Evolutionary conservation across 768 basidiomycete genomes (phyloP).

Genomic region (Hericium alpestre): DNA sequence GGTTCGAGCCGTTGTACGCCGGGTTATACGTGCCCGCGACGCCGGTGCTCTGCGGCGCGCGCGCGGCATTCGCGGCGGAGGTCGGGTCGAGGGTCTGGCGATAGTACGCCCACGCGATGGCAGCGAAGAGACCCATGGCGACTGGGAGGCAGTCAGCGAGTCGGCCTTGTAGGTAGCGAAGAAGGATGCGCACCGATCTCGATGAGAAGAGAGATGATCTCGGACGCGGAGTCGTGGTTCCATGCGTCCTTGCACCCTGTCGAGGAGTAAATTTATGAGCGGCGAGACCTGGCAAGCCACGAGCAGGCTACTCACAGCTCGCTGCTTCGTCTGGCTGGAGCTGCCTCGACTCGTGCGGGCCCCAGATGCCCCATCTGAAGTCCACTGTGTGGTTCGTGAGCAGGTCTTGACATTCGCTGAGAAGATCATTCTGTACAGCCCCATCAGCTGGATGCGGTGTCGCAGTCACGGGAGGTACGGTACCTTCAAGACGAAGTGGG

Average conservation of each 20-base stretch:
- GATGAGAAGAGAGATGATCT: constrained; percentile 54
- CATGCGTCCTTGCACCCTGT: constrained; percentile 56
- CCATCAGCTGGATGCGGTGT: background rate
- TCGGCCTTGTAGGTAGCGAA: background rate
- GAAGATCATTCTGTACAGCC: constrained; percentile 38
- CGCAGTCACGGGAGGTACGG: background rate
- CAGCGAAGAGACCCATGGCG: constrained; percentile 49
- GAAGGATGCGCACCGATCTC: constrained; percentile 37
- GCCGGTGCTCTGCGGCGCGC: constrained; percentile 24
- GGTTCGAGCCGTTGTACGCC: constrained; percentile 16
- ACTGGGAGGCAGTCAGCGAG: constrained; percentile 25
- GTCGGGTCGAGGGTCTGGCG: constrained; percentile 66
- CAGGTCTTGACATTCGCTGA: constrained; percentile 41
- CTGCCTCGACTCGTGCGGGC: constrained; percentile 12
- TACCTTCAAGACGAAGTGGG: constrained; percentile 60
- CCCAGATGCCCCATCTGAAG: constrained; percentile 22
- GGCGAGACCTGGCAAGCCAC: background rate
- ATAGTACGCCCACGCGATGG: constrained; percentile 60
- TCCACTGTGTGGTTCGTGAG: constrained; percentile 24
- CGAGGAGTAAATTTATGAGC: constrained; percentile 8
- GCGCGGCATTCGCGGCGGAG: constrained; percentile 39
- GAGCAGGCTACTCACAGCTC: constrained; percentile 30
- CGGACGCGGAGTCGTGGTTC: constrained; percentile 55
- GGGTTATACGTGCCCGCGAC: constrained; percentile 18
- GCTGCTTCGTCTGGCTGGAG: constrained; percentile 28